Base-by-base conservation (phyloP, 1,139 yeast species). In the Candida sanyaensis region DNA sequence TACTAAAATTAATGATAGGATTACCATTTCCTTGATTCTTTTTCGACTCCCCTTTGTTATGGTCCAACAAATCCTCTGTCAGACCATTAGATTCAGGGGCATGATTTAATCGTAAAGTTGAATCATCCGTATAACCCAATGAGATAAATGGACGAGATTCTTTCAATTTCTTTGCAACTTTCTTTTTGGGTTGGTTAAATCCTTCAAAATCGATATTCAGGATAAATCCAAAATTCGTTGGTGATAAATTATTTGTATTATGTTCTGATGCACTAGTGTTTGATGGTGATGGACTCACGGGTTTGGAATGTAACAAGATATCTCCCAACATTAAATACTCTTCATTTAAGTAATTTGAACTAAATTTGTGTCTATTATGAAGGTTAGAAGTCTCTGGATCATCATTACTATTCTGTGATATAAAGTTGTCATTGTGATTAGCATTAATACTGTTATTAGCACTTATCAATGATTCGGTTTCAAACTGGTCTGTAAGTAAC, bases 311-410 rank as follows among this genome's bases (percentile, higher is more conserved):
- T 32, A 80, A 59, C 26, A 75, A 54, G 6, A 83, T 73, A 57
- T 80, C 86, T 9, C 86, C 84, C 51, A 83, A 64, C 77, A 81
- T 81, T 50, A 73, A 60, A 56, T 83, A 82, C 59, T 83, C 88
- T 52, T 80, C 83, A 60, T 80, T 80, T 52, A 67, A 66, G 61
- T 68, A 77, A 59, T 66, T 75, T 47, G 71, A 72, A 58, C 45
- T 52, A 36, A 56, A 56, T 32, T 49, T 48, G 6, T 38, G 34
- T 13, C 46, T 27, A 23, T 37, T 41, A 17, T 28, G 21, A 30
- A 30, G 30, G 27, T 42, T 28, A 12, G 39, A 32, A 21, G 11
- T 9, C 28, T 17, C 23, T 6, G 13, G n/a, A 13, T 27, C 9
- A 11, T 37, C 9, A 32, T 12, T 37, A 12, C 27, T 37, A 26